Percentiles rank a stretch among this genome's conserved stretches.
Evolutionary conservation across 257 asterid genomes (phyloP).

Genomic region (Solanum chiquidenum): DNA sequence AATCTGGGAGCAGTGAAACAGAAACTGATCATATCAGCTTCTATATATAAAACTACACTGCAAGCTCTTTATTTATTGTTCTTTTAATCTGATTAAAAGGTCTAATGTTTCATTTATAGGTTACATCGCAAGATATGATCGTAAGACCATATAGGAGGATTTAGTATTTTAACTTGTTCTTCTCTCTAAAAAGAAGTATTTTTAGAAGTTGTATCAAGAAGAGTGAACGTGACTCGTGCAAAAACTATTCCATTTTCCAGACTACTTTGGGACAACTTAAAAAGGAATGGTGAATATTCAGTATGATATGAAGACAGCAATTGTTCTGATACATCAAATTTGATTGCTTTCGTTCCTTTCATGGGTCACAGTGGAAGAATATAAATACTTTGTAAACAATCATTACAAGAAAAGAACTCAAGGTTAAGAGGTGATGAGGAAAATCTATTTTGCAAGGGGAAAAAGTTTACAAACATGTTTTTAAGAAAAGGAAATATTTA

Average conservation of each 20-base stretch:
- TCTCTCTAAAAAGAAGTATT: not conserved
- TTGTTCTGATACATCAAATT: not conserved
- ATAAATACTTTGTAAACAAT: not conserved
- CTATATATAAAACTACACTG: not conserved
- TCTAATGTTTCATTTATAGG: not conserved
- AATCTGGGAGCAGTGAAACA: not conserved
- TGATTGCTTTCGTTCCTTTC: not conserved
- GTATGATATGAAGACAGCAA: not conserved
- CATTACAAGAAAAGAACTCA: not conserved
- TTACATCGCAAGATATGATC: not conserved
- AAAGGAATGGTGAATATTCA: not conserved
- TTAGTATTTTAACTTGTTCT: not conserved
- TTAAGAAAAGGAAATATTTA: constrained; percentile 6
- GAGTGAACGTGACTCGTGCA: not conserved
- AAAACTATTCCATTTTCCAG: not conserved
- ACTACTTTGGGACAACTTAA: not conserved
- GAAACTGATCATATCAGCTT: not conserved
- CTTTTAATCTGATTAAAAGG: not conserved
- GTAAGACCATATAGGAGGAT: not conserved
- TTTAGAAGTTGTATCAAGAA: not conserved
- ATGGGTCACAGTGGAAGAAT: not conserved
- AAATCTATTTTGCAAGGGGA: not conserved
- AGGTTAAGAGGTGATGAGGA: not conserved
- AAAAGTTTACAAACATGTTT: not conserved
- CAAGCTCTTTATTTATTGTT: not conserved